These are phyloP conservation scores for Cicer bijugum DNA, from an alignment of 306 rosid species.

Conservation along the genomic window DNA sequence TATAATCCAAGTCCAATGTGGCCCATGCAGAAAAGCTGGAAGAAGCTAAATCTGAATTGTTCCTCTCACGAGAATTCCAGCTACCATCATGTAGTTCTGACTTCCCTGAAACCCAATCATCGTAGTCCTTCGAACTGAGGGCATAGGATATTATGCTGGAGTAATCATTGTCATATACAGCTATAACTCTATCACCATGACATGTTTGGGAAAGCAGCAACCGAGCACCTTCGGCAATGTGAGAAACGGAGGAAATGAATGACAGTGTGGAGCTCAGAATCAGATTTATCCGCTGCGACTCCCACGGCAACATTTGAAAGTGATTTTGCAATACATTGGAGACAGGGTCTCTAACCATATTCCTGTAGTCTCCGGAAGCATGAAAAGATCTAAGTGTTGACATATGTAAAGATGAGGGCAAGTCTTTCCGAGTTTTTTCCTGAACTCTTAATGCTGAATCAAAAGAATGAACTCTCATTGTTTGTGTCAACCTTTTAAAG, in stretches of 20 bases:
- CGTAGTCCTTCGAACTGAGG: conserved; percentile 77
- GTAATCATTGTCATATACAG: conserved; percentile 91
- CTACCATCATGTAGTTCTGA: conserved; percentile 55
- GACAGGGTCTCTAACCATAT: conserved; percentile 85
- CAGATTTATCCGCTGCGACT: conserved; percentile 68
- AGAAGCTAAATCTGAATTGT: conserved; percentile 60
- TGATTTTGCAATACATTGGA: conserved; percentile 54
- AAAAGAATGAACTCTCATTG: conserved; percentile 82
- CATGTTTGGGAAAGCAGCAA: conserved; percentile 79
- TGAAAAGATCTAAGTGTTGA: conserved; percentile 77
- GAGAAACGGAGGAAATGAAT: conserved; percentile 67
- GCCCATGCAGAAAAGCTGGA: conserved; percentile 81
- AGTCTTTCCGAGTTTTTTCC: conserved; percentile 66
- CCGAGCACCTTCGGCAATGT: conserved; percentile 78
- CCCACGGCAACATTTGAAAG: conserved; percentile 69
- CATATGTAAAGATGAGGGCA: conserved; percentile 61
- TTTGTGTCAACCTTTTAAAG: conserved; percentile 56
- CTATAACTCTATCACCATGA: conserved; percentile 68
- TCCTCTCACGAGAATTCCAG: conserved; percentile 54
- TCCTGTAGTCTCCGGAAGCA: conserved; percentile 82
- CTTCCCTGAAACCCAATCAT: conserved; percentile 76
- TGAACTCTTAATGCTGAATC: conserved; percentile 78
- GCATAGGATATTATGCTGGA: conserved; percentile 93
- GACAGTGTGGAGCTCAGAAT: conserved; percentile 63
- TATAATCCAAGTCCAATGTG: conserved; percentile 73